Base-by-base conservation (phyloP, 768 basidiomycete genomes). In the Suillus bovinus region DNA sequence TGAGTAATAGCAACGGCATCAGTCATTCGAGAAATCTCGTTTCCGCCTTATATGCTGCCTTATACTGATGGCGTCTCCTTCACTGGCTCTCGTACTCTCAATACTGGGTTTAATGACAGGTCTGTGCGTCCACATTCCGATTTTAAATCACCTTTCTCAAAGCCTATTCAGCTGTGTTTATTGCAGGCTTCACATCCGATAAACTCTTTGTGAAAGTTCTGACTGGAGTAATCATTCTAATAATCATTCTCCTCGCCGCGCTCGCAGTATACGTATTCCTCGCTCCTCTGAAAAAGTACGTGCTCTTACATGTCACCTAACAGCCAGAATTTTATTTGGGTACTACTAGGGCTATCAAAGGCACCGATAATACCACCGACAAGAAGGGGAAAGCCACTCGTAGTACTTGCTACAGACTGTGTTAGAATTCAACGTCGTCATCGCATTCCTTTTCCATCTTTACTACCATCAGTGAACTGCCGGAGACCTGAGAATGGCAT, bases 211-310 rank as follows among this genome's bases (percentile, higher is more conserved):
- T 31, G 20, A 31, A 7, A 31, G 3, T 11, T 5, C 20, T 52
- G 29, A n/a, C 10, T 13, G 50, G 1, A n/a, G 2, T 1, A n/a
- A 17, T 1, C 10, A 31, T 17, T 17, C 9, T 0, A 10, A 10
- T 20, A 20, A 1, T 50, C 9, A 0, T 20, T 20, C 1, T 5
- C 29, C 49, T 50, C 2, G 5, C 1, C 9, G 4, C 0, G 9
- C 10, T 31, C 17, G 29, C 29, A 20, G 5, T 50, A 50, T 29
- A 31, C 20, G 50, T 52, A n/a, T 52, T 52, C 50, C 20, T 10
- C 0, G 10, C 17, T 50, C 49, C 17, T 11, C 2, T 29, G 3
- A 1, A 6, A 11, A 11, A n/a, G 50, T 52, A n/a, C 3, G 50
- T 52, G 29, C 20, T 6, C 6, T 52, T 31, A 20, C 11, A 31